Base-by-base conservation (phyloP, 139 green algal species). In the Pseudopediastrum boryanum region DNA sequence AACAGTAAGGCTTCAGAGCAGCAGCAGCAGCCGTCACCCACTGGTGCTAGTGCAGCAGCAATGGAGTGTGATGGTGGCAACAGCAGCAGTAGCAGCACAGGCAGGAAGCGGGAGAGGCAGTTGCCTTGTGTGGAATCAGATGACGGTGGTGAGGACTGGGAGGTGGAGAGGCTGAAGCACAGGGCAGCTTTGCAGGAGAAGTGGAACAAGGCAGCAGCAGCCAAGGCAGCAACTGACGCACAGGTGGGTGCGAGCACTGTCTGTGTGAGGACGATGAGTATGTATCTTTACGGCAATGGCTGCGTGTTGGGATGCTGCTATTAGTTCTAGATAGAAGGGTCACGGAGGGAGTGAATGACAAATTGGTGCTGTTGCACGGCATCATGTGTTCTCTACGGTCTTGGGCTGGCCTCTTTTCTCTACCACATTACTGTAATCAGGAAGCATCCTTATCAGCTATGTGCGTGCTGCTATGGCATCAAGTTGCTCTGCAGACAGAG, bases 201-300 rank as follows among this genome's bases (percentile, higher is more conserved):
- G n/a, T n/a, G n/a, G n/a, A n/a, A n/a, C 70, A 56, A 31, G n/a
- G 29, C 33, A 52, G 38, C 16, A 43, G 19, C 51, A 51, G 36
- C 38, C 51, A 27, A 27, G 70, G 35, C 51, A 77, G 51, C 70
- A 67, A 38, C 21, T 76, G 69, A 10, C 64, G 48, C 69, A 76
- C 50, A 75, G 59, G 23, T 39, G 67, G 43, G 33, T 27, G 7
- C 29, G 42, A 50, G 62, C 31, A 70, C 36, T 38, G 3, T 5
- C 62, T 36, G 62, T n/a, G 29, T 2, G 36, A 70, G 62, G 36
- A 66, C 31, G 31, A 66, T 29, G 31, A 66, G n/a, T n/a, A n/a
- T n/a, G n/a, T n/a, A n/a, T n/a, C n/a, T n/a, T n/a, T n/a, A n/a
- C n/a, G n/a, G n/a, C n/a, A n/a, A n/a, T n/a, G n/a, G n/a, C n/a